Base-by-base conservation (phyloP, 495 filamentous ascomycete genomes). In the Talaromyces borbonicus region DNA sequence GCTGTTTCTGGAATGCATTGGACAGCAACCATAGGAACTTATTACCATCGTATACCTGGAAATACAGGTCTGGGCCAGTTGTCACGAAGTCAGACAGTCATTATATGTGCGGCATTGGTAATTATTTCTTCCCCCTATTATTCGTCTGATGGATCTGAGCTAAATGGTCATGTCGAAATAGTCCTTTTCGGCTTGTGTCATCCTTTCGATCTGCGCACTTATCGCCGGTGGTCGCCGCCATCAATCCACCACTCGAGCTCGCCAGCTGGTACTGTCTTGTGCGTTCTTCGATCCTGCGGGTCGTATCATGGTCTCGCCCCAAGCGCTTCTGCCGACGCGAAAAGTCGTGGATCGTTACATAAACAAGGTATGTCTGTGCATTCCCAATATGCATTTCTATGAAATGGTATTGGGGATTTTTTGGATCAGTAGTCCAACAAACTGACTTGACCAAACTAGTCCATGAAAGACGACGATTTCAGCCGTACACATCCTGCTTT, bases 1-100 rank as follows among this genome's bases (percentile, higher is more conserved):
- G 84, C 83, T 27, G 86, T 90, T 2, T 86, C 79, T 15, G 86
- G 84, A 2, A 92, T 94, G 87, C 87, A 94, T 56, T 95, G 87
- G 85, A 80, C 80, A 14, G 87, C 85, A 11, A 72, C 81, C 2
- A 63, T 79, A 11, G 87, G 88, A 5, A 90, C 85, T 1, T 42
- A 55, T 3, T 92, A 89, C 56, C 63, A 56, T n/a, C 46, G 73
- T 55, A 63, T 56, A 50, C 58, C 53, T 20, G 53, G 24, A 47
- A 52, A 32, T 30, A 57, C 18, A 58, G 44, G 65, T 47, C 49
- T 49, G 19, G 41, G 58, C 9, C 66, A 66, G 22, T 44, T 71
- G 15, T 73, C 76, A 14, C 69, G 78, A 49, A 75, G 71, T 42
- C 74, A 71, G 36, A 78, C 74, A 11, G 69, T 84, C 8, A 75